Evolutionary conservation across 2,329 filamentous ascomycete species (phyloP).

Genomic region (Chaetomium sp.): DNA sequence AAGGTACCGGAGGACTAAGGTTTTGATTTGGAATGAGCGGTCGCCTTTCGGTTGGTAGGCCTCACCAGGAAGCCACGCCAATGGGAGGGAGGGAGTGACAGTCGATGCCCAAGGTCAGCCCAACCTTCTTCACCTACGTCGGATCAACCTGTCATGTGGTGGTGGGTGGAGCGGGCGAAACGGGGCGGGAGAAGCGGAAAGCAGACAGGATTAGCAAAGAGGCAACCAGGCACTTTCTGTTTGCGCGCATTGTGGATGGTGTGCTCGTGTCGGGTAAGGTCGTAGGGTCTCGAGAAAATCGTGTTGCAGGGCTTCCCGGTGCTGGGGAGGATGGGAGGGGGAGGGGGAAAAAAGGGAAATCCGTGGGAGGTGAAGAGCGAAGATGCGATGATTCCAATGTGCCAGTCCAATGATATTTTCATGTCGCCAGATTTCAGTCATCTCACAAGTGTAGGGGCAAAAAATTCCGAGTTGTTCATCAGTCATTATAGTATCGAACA

Average conservation of each 20-base stretch:
- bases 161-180: neutral
- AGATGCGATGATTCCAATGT: neutral
- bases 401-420: too few species aligned
- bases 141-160: neutral
- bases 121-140: neutral
- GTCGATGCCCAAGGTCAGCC: neutral
- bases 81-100: neutral
- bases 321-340: constrained; percentile 45
- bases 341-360: neutral
- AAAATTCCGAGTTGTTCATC: too few species aligned
- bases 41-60: neutral
- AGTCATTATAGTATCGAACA: too few species aligned
- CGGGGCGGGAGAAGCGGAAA: neutral
- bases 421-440: too few species aligned
- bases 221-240: constrained; percentile 67
- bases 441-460: too few species aligned
- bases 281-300: constrained; percentile 92
- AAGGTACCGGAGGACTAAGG: neutral
- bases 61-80: neutral
- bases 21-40: neutral
- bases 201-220: neutral
- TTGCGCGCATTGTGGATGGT: constrained; percentile 96
- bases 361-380: too few species aligned
- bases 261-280: constrained; percentile 93
- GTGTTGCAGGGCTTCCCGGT: constrained; percentile 95